Conservation (phyloP, 352 stramenopile species). For the Pythium rishiriense region DNA sequence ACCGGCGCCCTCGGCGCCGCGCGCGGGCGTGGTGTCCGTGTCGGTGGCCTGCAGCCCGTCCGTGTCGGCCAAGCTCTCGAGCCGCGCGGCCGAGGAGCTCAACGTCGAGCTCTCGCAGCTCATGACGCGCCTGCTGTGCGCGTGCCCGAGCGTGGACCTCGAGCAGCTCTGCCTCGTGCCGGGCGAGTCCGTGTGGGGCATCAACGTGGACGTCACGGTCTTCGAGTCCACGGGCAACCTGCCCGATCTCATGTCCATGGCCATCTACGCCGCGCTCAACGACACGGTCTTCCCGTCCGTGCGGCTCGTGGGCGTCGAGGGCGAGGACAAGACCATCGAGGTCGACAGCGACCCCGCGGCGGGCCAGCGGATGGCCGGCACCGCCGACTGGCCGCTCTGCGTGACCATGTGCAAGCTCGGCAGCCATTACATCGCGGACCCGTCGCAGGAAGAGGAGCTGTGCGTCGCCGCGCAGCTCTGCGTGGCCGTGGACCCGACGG, state of each 20-base stretch:
- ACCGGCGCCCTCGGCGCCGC: conserved; percentile 45
- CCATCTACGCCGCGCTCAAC: conserved; percentile 78
- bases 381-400: conserved; percentile 64
- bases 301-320: conserved; percentile 65
- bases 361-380: conserved; percentile 47
- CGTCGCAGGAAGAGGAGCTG: conserved; percentile 74
- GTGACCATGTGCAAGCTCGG: conserved; percentile 78
- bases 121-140: conserved; percentile 67
- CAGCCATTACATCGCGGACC: conserved; percentile 65
- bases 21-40: conserved; percentile 54
- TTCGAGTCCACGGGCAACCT: conserved; percentile 81
- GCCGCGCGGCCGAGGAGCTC: conserved; percentile 68
- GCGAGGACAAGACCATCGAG: conserved; percentile 76
- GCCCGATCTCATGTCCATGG: conserved; percentile 74
- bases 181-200: conserved; percentile 70
- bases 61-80: conserved; percentile 70
- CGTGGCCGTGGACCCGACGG: conserved; percentile 61
- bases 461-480: conserved; percentile 75
- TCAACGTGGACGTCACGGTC: conserved; percentile 76
- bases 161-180: conserved; percentile 68
- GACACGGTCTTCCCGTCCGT: conserved; percentile 79
- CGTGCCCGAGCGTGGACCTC: conserved; percentile 51
- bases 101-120: conserved; percentile 81
- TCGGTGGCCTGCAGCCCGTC: conserved; percentile 68
- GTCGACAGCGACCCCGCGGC: conserved; percentile 71